Percentiles rank a stretch among this genome's conserved stretches.
Evolutionary conservation across 2,329 filamentous ascomycete genomes (phyloP).

Genomic region (Penicillium sp.): DNA sequence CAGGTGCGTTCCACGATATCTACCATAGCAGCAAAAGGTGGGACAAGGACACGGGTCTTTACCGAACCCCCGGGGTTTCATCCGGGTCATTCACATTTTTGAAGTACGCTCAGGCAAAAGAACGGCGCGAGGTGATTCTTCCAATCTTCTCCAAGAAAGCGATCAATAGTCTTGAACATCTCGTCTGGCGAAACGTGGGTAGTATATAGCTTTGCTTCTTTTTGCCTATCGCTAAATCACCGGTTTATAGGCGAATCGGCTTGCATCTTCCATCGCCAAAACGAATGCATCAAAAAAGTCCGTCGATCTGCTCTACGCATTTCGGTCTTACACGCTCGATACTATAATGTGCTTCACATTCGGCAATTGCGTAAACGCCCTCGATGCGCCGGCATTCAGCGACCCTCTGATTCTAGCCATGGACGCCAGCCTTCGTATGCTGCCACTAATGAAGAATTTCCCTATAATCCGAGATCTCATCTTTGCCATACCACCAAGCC

Average conservation of each 20-base stretch:
- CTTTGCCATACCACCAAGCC: not conserved
- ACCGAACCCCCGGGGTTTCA: slow-evolving; percentile 6
- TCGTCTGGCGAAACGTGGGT: slow-evolving; percentile 9
- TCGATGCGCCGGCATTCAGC: slow-evolving; percentile 7
- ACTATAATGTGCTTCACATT: slow-evolving; percentile 11
- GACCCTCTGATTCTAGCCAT: slow-evolving; percentile 1
- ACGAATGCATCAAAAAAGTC: not conserved
- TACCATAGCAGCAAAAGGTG: slow-evolving; percentile 10
- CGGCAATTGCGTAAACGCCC: slow-evolving; percentile 6
- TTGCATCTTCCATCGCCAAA: not conserved
- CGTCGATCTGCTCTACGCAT: not conserved
- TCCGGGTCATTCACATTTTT: slow-evolving; percentile 8
- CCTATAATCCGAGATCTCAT: not conserved
- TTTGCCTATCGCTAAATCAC: not conserved
- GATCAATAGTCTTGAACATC: slow-evolving; percentile 6
- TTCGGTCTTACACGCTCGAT: slow-evolving; percentile 7
- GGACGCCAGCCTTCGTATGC: not conserved
- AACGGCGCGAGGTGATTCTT: slow-evolving; percentile 8
- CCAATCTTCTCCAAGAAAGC: slow-evolving; percentile 9
- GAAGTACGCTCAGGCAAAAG: slow-evolving; percentile 9
- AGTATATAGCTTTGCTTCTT: not conserved
- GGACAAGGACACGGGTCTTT: slow-evolving; percentile 10
- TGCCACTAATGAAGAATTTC: not conserved
- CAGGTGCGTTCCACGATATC: slow-evolving; percentile 8
- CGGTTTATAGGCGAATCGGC: not conserved